A percentile compares a stretch with the other conserved stretches of the same genome.
Conservation (phyloP, 768 basidiomycete species). For the Lanmaoa rubissima region DNA sequence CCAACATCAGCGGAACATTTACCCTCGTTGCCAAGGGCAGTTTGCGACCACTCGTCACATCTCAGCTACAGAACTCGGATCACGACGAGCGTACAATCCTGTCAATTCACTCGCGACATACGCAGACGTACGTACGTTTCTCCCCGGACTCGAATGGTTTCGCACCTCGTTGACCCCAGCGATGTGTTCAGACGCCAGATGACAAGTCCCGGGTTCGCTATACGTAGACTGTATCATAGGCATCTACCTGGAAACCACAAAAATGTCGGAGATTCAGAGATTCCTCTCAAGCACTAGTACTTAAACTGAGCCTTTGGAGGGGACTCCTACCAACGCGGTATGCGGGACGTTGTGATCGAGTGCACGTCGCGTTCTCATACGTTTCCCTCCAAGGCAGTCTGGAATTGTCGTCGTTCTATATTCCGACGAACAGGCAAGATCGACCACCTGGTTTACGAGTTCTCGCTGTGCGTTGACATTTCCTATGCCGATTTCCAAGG, state of each 20-base stretch:
- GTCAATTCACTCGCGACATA: not conserved
- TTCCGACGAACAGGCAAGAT: too few relatives aligned
- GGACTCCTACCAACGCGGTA: not conserved
- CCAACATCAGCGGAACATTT: not conserved
- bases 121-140: not conserved
- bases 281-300: not conserved
- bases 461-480: too few relatives aligned
- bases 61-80: not conserved
- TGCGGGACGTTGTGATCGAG: not conserved
- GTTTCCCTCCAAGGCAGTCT: too few relatives aligned
- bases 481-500: too few relatives aligned
- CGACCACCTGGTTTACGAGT: too few relatives aligned
- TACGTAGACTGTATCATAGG: too few relatives aligned
- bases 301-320: too few relatives aligned
- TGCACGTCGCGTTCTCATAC: too few relatives aligned
- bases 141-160: not conserved
- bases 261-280: too few relatives aligned
- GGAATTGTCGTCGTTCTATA: too few relatives aligned
- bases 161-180: not conserved
- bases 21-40: not conserved
- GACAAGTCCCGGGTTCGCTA: too few relatives aligned
- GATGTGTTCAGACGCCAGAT: not conserved
- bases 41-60: not conserved
- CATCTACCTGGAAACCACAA: too few relatives aligned
- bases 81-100: not conserved